Base-by-base conservation (phyloP, 768 basidiomycete species). In the Boletales sp. region DNA sequence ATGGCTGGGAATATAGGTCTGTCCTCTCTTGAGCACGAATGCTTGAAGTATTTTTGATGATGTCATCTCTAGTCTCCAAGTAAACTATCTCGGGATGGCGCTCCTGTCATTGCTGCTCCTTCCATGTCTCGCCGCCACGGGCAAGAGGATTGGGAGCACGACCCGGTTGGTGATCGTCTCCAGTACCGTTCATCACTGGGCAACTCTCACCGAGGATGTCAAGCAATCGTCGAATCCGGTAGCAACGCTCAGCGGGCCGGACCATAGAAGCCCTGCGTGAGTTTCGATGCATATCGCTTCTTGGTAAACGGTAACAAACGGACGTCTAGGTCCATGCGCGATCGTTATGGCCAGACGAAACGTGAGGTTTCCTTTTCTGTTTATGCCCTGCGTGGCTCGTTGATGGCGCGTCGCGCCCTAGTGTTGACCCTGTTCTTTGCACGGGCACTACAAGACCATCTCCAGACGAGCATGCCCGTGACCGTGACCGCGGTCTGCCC, bases 1-100 rank as follows among this genome's bases (percentile, higher is more conserved):
- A 80, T 58, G 79, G 75, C 8, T 81, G 74, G 75, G 79, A 81
- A 50, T 43, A 60, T 11, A 61, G 54, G 80, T 79, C 42, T 5
- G 69, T 58, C 41, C 4, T 8, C 8, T 15, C 5, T 19, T 3
- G 3, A 25, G 21, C 21, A 25, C 34, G 11, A 28, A 25, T 25
- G 5, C 21, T 12, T 34, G 33, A 9, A 4, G 17, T 1, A 30
- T 2, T 38, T 5, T n/a, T 14, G n/a, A 8, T 34, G 14, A 34
- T 14, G 8, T 19, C 1, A 15, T 6, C 0, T 0, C 2, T 5
- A 72, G 70, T 1, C 48, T 75, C 11, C 72, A 74, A 47, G 63
- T 70, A 17, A 74, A 74, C 47, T 50, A 67, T 37, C 55, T 74
- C 9, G 44, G 60, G 7, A 71, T 70, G 0, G 56, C 65, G 0